Evolutionary conservation across 164 flowering plant genomes (phyloP).

Genomic region (Berberis thunbergii): DNA sequence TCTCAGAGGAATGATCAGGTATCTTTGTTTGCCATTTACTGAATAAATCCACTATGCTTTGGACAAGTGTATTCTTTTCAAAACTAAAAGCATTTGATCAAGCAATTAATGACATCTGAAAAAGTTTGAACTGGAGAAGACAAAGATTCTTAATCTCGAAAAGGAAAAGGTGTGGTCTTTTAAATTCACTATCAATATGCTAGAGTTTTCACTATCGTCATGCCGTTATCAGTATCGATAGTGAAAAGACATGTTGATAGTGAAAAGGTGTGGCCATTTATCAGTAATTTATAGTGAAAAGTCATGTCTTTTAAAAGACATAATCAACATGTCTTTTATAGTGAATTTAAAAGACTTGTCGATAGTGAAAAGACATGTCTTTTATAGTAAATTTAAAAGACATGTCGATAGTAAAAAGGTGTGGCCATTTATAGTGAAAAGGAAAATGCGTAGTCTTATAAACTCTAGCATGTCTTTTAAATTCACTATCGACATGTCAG

Average conservation of each 20-base stretch:
- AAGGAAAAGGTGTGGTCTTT: slow-evolving; percentile 66
- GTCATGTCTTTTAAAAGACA: too few species aligned
- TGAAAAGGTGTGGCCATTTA: too few species aligned
- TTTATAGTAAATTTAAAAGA: too few species aligned
- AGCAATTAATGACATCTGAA: slow-evolving; percentile 94
- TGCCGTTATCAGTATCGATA: slow-evolving; percentile 6
- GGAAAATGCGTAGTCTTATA: too few species aligned
- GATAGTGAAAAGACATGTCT: too few species aligned
- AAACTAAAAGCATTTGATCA: slow-evolving; percentile 24
- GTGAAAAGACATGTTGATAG: too few species aligned
- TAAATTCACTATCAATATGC: slow-evolving; percentile 1
- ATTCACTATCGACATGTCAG: slow-evolving; percentile 32
- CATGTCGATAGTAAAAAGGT: too few species aligned
- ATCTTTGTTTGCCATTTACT: neutral
- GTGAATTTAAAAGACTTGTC: too few species aligned
- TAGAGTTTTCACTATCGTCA: neutral
- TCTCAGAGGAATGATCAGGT: slow-evolving; percentile 98
- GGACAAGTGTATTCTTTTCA: slow-evolving; percentile 3
- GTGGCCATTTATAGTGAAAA: too few species aligned
- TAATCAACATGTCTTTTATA: too few species aligned
- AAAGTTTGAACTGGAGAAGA: slow-evolving; percentile 86
- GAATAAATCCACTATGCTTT: neutral
- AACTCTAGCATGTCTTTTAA: slow-evolving; percentile 25
- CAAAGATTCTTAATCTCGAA: slow-evolving; percentile 62
- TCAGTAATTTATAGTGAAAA: too few species aligned